Percentiles rank a stretch among this genome's conserved stretches.
Conservation (phyloP, 352 stramenopile genomes). For the Peronospora farinosa region DNA sequence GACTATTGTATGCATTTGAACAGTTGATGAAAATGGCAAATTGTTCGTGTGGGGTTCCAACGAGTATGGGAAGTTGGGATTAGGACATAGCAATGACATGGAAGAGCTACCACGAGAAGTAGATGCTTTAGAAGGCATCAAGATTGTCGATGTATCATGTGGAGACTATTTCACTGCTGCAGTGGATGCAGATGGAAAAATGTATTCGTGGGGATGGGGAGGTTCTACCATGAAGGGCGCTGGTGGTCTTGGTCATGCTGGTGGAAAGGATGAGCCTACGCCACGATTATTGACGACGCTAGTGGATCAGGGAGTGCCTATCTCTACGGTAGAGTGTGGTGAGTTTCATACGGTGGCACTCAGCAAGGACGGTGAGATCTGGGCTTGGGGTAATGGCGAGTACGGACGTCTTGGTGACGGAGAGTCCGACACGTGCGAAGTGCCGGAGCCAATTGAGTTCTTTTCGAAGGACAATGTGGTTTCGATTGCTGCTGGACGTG, state of each 20-base stretch:
- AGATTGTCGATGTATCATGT: slow-evolving; percentile 80
- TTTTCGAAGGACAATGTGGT: slow-evolving; percentile 69
- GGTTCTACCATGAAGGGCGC: slow-evolving; percentile 79
- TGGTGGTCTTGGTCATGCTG: slow-evolving; percentile 65
- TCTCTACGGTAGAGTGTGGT: slow-evolving; percentile 65
- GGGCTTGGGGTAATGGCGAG: slow-evolving; percentile 88
- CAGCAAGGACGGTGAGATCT: slow-evolving; percentile 85
- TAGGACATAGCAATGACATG: slow-evolving; percentile 45
- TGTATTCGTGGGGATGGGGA: slow-evolving; percentile 89
- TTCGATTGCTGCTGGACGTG: slow-evolving; percentile 72
- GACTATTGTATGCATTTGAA: background rate
- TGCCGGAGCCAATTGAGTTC: slow-evolving; percentile 80
- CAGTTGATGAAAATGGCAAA: slow-evolving; percentile 63
- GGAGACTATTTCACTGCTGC: slow-evolving; percentile 84
- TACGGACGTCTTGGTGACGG: slow-evolving; percentile 89
- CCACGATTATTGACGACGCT: slow-evolving; percentile 62
- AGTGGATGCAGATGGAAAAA: slow-evolving; percentile 77
- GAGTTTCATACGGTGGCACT: slow-evolving; percentile 89
- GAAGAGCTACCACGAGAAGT: slow-evolving; percentile 52
- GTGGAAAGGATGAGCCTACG: slow-evolving; percentile 65
- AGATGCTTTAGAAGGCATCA: slow-evolving; percentile 57
- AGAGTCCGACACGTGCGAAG: slow-evolving; percentile 72
- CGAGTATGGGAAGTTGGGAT: slow-evolving; percentile 83
- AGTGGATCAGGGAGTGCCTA: slow-evolving; percentile 77
- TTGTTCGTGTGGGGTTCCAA: slow-evolving; percentile 86